phyloP scores from a whole-genome alignment of 1,139 yeast species.

The Maudiozyma humilis region DNA sequence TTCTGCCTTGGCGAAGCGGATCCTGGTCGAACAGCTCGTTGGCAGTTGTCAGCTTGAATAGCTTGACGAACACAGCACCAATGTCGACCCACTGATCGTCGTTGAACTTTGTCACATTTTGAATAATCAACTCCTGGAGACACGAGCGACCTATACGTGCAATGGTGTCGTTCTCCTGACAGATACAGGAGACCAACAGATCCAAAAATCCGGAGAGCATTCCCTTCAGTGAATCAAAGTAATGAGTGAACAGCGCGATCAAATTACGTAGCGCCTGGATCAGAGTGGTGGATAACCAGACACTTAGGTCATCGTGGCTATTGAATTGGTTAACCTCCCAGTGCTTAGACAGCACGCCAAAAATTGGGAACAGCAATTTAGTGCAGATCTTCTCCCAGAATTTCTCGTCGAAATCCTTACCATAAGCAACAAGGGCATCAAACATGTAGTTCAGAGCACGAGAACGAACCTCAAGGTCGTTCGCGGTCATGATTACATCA shows the following conservation, averaged over 20 bases:
- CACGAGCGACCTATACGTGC: slow-evolving; percentile 92
- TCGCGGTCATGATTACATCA: slow-evolving; percentile 86
- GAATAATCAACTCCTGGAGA: slow-evolving; percentile 64
- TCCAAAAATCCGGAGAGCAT: slow-evolving; percentile 73
- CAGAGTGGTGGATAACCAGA: slow-evolving; percentile 93
- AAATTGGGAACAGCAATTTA: slow-evolving; percentile 80
- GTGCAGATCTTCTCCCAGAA: slow-evolving; percentile 82
- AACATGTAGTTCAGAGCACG: slow-evolving; percentile 77
- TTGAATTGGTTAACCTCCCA: slow-evolving; percentile 65
- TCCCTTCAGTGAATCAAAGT: slow-evolving; percentile 62
- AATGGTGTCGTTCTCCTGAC: slow-evolving; percentile 94
- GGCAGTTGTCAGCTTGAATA: slow-evolving; percentile 82
- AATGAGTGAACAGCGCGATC: slow-evolving; percentile 74
- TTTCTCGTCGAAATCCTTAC: slow-evolving; percentile 59
- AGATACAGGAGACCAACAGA: slow-evolving; percentile 75
- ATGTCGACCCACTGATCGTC: slow-evolving; percentile 69
- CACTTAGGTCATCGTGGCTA: slow-evolving; percentile 74
- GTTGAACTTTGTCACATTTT: slow-evolving; percentile 60
- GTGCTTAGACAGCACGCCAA: slow-evolving; percentile 65
- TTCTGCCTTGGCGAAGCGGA: slow-evolving; percentile 40
- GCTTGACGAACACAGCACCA: slow-evolving; percentile 50
- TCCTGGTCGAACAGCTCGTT: slow-evolving; percentile 69
- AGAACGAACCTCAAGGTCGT: slow-evolving; percentile 89
- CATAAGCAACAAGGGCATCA: slow-evolving; percentile 71
- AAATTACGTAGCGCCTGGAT: slow-evolving; percentile 89